Base-by-base conservation (phyloP, 345 rosid species). In the Citrus inodora region DNA sequence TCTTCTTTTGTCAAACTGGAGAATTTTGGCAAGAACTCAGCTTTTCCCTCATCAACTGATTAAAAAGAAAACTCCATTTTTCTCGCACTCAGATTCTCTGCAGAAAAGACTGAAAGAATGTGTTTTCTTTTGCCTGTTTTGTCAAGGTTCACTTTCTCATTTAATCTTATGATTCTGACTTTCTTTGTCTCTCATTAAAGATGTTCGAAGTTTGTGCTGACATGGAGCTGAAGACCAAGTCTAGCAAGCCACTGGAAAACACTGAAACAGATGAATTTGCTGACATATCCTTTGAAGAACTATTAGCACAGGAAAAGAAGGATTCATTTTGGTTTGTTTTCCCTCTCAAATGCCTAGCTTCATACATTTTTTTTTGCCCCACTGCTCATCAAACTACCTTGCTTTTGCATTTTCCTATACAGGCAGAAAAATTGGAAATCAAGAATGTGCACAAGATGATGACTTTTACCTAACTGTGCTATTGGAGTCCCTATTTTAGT, bases 241-340 rank as follows among this genome's bases (percentile, higher is more conserved):
- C 86, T 13, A 72, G 72, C 9, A 88, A 79, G 82, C 81, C 74
- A 78, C 82, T 81, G 37, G 87, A 87, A 71, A 83, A 60, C 71
- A 68, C 81, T 24, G 94, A 91, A 72, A 51, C 77, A 5, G 89
- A 89, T 59, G 88, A 88, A 78, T 81, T 79, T 74, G 76, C 89
- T 35, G 94, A 92, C 75, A 94, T 94, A 42, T 94, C 97, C 65
- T 93, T 94, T 61, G 98, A 94, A 82, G 97, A 94, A 87, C 80
- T 94, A 79, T 64, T 94, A 84, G 98, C 93, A 66, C 93, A 88
- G 77, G 98, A 94, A 83, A 94, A 94, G 88, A 91, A 90, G 83
- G 97, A 94, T 83, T 84, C 91, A 7, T 94, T 91, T 82, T 94
- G 98, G 98, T 94, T 51, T 61, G 93, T 82, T 66, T 27, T 85